Percentiles rank a stretch among this genome's conserved stretches.
These are phyloP conservation scores for Leishmania aethiopica DNA, from an alignment of 208 protist genomes.

Conservation along the genomic window DNA sequence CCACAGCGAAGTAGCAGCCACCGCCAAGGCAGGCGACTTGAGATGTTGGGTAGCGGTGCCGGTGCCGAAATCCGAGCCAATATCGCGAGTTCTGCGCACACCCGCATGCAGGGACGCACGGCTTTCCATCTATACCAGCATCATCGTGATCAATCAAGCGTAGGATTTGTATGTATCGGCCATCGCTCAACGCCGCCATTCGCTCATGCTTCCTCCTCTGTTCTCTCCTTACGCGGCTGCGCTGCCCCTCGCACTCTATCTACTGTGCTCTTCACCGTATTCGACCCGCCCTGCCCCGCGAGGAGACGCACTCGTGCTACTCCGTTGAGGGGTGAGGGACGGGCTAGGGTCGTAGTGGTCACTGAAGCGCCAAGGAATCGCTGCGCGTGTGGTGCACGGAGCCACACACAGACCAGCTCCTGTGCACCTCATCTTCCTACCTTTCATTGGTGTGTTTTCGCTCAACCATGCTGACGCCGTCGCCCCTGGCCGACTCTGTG, in stretches of 20 bases:
- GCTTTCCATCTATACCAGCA: background rate
- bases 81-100: background rate
- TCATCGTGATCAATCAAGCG: background rate
- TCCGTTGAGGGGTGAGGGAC: background rate
- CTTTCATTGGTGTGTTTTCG: background rate
- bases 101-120: no score
- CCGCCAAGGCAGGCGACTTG: background rate
- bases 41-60: background rate
- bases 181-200: background rate
- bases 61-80: background rate
- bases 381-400: background rate
- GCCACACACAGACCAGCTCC: background rate
- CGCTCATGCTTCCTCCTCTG: background rate
- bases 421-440: background rate
- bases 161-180: background rate
- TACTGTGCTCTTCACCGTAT: background rate
- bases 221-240: background rate
- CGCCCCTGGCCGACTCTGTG: slow-evolving; percentile 27
- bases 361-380: background rate
- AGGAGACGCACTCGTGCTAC: background rate
- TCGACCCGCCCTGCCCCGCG: background rate
- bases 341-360: background rate
- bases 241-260: background rate
- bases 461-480: background rate
- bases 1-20: background rate